Evolutionary conservation across 169 alveolate species (phyloP), one percentile per base, ranked within the genome.

Genomic region (Babesia bovis): DNA sequence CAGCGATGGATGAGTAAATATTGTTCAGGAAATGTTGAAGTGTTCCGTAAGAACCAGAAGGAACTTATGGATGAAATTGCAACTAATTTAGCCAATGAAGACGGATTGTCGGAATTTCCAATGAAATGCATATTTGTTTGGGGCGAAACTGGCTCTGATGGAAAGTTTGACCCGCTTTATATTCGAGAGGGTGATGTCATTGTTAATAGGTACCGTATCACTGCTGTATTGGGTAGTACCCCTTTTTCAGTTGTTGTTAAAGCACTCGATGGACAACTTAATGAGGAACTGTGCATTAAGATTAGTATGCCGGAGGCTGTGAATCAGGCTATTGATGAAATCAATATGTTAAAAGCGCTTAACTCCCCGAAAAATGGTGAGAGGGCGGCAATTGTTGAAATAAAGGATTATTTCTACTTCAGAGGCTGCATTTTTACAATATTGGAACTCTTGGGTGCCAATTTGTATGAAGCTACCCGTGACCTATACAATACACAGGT

Each of bases 271-370:
- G 40, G 45, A 28, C 47, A 19, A 28, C 28, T n/a, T 15, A 56
- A 49, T 45, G 68, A 13, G 33, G 44, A 52, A 9, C 72, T 70
- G 7, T 81, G 84, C 56, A 25, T 81, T 5, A 81, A 81, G 30
- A 71, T 81, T 1, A 71, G 73, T 21, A 55, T 70, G 70, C 84
- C 88, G 21, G 88, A 81, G 21, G 49, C 75, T 2, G 55, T 71
- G 25, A 40, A 32, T 51, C 88, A 70, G 72, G 83, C 88, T 32
- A 47, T 81, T 21, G 88, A 69, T 35, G 88, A 81, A 40, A 81
- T 81, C 45, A 52, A 66, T 40, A 28, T 71, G 50, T 28, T 81
- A 41, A 81, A 69, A 38, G 23, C 51, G 23, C 70, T 81, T 7
- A 71, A 78, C 41, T 9, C 77, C n/a, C 50, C 44, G 56, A 73